phyloP scores from a whole-genome alignment of 2,329 filamentous ascomycete species.

The Fusarium sarcochroum region DNA sequence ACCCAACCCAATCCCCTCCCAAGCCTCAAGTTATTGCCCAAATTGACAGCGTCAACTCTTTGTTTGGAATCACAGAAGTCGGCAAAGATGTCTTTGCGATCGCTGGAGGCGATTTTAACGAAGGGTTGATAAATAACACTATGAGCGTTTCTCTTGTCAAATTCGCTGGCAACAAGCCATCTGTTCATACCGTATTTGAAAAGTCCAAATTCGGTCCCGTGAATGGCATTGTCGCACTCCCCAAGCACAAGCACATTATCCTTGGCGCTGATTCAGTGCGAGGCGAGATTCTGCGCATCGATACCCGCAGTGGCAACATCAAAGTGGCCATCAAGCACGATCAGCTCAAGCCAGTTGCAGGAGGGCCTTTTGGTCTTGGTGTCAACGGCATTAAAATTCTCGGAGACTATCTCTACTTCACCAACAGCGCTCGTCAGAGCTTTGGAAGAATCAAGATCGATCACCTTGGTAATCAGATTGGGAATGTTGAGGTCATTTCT shows the following conservation, averaged over 20 bases:
- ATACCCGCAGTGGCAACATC: not conserved
- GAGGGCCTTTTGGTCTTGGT: not conserved
- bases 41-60: not conserved
- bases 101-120: not conserved
- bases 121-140: not conserved
- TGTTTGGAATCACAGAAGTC: slow-evolving; percentile 2
- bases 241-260: not conserved
- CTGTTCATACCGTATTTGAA: not conserved
- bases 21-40: not conserved
- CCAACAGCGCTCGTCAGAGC: not conserved
- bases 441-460: slow-evolving; percentile 4
- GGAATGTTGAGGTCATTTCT: not conserved
- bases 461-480: not conserved
- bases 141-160: slow-evolving; percentile 9
- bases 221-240: slow-evolving; percentile 6
- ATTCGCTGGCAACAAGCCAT: not conserved
- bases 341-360: not conserved
- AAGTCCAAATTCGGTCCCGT: not conserved
- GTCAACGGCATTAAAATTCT: slow-evolving; percentile 16
- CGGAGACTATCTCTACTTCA: slow-evolving; percentile 12
- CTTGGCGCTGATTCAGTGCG: slow-evolving; percentile 14
- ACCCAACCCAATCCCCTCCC: not conserved
- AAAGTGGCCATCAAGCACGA: not conserved
- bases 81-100: slow-evolving; percentile 4
- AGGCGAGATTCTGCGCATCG: slow-evolving; percentile 6